Base-by-base conservation (phyloP, 225 moss, liverwort and hornwort species). In the Physcomitrellopsis africana region DNA sequence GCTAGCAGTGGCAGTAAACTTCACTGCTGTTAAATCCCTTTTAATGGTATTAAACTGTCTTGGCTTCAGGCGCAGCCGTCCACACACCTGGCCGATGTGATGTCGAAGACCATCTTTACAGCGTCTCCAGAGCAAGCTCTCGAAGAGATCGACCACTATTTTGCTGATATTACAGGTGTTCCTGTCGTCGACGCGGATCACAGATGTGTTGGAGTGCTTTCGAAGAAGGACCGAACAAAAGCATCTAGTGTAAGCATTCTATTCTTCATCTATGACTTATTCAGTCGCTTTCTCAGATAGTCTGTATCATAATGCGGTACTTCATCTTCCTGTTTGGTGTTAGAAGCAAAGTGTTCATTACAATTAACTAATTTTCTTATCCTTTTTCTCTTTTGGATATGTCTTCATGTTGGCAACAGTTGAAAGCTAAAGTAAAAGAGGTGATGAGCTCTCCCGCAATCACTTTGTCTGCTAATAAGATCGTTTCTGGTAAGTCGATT, bases 41-140 rank as follows among this genome's bases (percentile, higher is more conserved):
- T 37, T 4, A 4, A 7, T 4, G 3, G 7, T 37, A 37, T 37
- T 37, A 4, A 37, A 37, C 32, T 37, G 49, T 67, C 73, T 81
- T 81, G 60, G 76, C 37, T 86, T 20, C 85, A 94, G 94, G 95
- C 95, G 58, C 99, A 99, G 68, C 99, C 99, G 49, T 85, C 84
- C 43, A 89, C 99, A 23, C 89, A 85, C 68, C 72, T 99, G 82
- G 95, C 89, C 46, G 93, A 99, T 69, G 80, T 99, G 37, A 99
- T 99, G 99, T 95, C 99, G 19, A 99, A 83, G 81, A 89, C 89
- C 44, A 90, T 99, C 22, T 73, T 78, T 72, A 90, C 99, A 11
- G 95, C 92, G 52, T 81, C 32, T 68, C 86, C 90, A 14, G 90
- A 92, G 7, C 90, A 99, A 78, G 27, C 67, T 12, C 81, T 99